These are phyloP conservation scores for Cutaneotrichosporon dermatis DNA, from an alignment of 1,284 basidiomycete species.

Conservation along the genomic window DNA sequence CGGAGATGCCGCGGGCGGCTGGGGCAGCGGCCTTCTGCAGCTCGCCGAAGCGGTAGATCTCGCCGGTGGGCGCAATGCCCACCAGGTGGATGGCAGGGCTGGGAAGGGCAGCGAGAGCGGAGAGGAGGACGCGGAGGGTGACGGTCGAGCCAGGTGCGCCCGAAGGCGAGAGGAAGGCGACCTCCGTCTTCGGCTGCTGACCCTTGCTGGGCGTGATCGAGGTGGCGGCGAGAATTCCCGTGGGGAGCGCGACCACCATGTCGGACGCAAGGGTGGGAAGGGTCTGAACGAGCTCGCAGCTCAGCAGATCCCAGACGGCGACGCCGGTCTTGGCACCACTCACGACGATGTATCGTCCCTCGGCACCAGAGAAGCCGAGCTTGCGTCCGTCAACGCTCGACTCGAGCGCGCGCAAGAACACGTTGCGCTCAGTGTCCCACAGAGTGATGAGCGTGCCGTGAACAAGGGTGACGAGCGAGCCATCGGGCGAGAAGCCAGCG, in stretches of 20 bases:
- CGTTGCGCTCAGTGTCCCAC: slow-evolving; percentile 68
- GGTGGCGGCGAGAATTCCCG: slow-evolving; percentile 50
- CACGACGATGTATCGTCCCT: slow-evolving; percentile 55
- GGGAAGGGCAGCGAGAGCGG: slow-evolving; percentile 16
- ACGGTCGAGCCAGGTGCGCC: slow-evolving; percentile 9
- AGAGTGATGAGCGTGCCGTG: slow-evolving; percentile 67
- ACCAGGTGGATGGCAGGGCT: slow-evolving; percentile 27
- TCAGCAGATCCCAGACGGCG: slow-evolving; percentile 75
- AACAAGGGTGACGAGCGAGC: slow-evolving; percentile 74
- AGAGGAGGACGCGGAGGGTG: slow-evolving; percentile 9
- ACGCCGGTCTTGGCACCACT: slow-evolving; percentile 57
- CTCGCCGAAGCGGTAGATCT: slow-evolving; percentile 42
- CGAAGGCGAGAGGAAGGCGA: slow-evolving; percentile 54
- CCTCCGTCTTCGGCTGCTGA: slow-evolving; percentile 29
- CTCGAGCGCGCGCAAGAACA: slow-evolving; percentile 63
- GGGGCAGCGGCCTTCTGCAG: slow-evolving; percentile 17
- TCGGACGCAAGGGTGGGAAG: slow-evolving; percentile 53
- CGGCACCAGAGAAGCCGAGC: slow-evolving; percentile 46
- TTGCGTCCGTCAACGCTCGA: slow-evolving; percentile 48
- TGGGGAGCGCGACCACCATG: slow-evolving; percentile 59
- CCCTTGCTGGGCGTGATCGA: slow-evolving; percentile 26
- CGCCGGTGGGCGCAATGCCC: slow-evolving; percentile 32
- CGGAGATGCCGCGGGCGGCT: slow-evolving; percentile 7
- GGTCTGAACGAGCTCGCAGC: slow-evolving; percentile 49
- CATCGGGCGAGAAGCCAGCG: slow-evolving; percentile 77